Base-by-base conservation (phyloP, 768 basidiomycete genomes). In the Leccinum rimulosum region DNA sequence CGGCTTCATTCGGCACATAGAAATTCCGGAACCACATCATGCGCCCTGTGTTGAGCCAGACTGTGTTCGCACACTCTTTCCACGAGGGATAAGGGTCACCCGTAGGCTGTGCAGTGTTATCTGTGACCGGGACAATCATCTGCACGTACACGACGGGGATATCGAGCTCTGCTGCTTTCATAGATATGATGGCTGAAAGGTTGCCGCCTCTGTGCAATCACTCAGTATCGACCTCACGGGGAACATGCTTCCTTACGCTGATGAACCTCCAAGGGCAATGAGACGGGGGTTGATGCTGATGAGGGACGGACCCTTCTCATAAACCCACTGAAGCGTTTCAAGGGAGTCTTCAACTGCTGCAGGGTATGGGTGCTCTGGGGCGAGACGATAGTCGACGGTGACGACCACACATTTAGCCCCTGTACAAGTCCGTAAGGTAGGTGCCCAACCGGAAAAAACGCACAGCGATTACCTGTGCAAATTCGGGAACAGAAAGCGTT, bases 1-100 rank as follows among this genome's bases (percentile, higher is more conserved):
- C 86, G 40, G 72, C 77, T 60, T 78, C 68, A 58, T 86, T 82
- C 0, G 89, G 87, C 11, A 88, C 76, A 68, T 91, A 92, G 64
- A 85, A 83, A 51, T 78, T 68, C 31, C 82, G 75, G 81, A 87
- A 91, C 90, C 89, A 92, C 17, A 81, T 63, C 89, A 91, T 91
- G 57, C 85, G 83, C 4, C 63, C 82, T 4, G 80, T 82, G 8
- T 77, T 70, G 27, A 92, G 80, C 79, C 86, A 86, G 1, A 85
- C 82, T 6, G 87, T 81, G 56, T 84, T 73, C 15, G 75, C 74
- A 65, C 88, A 89, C 59, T 82, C 79, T 15, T 72, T 73, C 88
- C 89, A 90, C 5, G 80, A 81, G 17, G 68, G 69, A 63, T 82
- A 77, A 5, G 68, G 70, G 15, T 63, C 60, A 3, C 64, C 78